Percentiles rank a stretch among this genome's conserved stretches.
Conservation (phyloP, 345 rosid species). For the Anastatica hierochuntica region DNA sequence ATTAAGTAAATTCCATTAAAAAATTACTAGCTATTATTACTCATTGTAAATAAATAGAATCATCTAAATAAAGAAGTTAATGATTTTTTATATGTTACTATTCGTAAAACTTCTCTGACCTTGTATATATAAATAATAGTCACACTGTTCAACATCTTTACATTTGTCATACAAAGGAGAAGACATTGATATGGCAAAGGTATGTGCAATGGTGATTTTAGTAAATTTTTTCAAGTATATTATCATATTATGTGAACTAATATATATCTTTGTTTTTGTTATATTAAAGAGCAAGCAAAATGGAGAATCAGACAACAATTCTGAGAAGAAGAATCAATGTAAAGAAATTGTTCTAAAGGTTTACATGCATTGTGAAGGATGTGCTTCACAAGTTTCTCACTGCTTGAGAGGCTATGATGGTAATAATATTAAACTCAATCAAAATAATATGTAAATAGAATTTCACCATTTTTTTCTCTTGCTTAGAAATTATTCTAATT, state of each 20-base stretch:
- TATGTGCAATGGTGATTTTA: neutral
- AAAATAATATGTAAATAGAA: too few relatives aligned
- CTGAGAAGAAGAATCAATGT: constrained; percentile 1
- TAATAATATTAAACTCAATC: neutral
- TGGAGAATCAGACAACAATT: neutral
- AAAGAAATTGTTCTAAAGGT: constrained; percentile 52
- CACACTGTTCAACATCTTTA: constrained; percentile 1
- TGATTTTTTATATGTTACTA: constrained; percentile 6
- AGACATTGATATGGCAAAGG: constrained; percentile 20
- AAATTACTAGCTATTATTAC: too few relatives aligned
- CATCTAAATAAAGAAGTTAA: constrained; percentile 10
- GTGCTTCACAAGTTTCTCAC: constrained; percentile 37
- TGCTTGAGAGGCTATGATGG: constrained; percentile 51
- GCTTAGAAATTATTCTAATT: too few relatives aligned
- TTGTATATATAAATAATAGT: neutral
- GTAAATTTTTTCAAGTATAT: neutral
- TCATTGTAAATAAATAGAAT: too few relatives aligned
- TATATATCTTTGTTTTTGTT: neutral
- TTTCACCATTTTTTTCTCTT: too few relatives aligned
- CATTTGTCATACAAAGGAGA: neutral
- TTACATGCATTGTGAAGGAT: constrained; percentile 61
- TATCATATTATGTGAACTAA: neutral
- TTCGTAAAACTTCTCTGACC: neutral
- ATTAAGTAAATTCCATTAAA: neutral
- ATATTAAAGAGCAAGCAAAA: constrained; percentile 17